A percentile compares a stretch with the other conserved stretches of the same genome.
phyloP scores from a whole-genome alignment of 2,329 filamentous ascomycete genomes.

The Thermothelomyces thermophilus region DNA sequence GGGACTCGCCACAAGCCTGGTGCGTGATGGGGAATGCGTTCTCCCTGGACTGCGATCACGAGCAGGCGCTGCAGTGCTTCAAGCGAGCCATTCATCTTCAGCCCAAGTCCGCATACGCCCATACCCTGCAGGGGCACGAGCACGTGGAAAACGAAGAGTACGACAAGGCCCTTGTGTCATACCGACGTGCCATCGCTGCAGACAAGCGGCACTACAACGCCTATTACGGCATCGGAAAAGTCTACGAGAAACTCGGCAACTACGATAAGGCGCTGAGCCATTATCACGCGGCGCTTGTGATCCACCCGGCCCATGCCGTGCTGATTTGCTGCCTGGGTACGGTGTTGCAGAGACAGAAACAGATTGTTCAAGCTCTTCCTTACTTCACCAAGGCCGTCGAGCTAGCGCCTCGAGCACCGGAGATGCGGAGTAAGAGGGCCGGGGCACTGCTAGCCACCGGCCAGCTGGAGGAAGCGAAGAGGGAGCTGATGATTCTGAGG shows the following conservation, averaged over 20 bases:
- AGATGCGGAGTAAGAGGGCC: conserved; percentile 90
- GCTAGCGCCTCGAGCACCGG: conserved; percentile 70
- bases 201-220: conserved; percentile 93
- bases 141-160: conserved; percentile 95
- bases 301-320: conserved; percentile 92
- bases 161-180: conserved; percentile 84
- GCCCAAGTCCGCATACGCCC: conserved; percentile 87
- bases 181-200: conserved; percentile 76
- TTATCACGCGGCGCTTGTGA: conserved; percentile 77
- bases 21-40: conserved; percentile 92
- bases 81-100: conserved; percentile 87
- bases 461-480: conserved; percentile 64
- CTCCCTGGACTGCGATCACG: conserved; percentile 85
- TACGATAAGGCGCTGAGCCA: conserved; percentile 88
- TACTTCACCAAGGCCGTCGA: conserved; percentile 80
- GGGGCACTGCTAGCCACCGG: conserved; percentile 72
- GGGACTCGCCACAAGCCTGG: conserved; percentile 91
- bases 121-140: conserved; percentile 92
- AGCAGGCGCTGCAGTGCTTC: conserved; percentile 91
- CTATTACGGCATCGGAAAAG: conserved; percentile 83
- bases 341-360: conserved; percentile 82
- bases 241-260: conserved; percentile 85
- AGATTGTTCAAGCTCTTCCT: conserved; percentile 67
- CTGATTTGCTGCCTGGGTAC: conserved; percentile 88
- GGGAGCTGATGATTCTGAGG: conserved; percentile 80